Base-by-base conservation (phyloP, 106 monocot species). In the Triglochin maritima region DNA sequence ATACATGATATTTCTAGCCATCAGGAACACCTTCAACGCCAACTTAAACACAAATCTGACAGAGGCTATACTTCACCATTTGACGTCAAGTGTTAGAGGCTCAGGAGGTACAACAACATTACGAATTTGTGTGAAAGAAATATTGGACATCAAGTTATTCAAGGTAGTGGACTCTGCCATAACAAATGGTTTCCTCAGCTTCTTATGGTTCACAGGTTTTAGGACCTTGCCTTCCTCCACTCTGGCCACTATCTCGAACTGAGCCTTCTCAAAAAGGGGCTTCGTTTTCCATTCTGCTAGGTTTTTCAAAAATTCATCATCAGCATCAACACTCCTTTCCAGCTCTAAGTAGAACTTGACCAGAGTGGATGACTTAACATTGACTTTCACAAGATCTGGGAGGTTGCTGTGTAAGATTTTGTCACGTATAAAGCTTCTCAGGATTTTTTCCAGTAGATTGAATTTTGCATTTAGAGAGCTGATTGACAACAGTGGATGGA, bases 131-230 rank as follows among this genome's bases (percentile, higher is more conserved):
- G 92, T 81, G 53, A 86, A 86, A 4, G 92, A 93, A 61, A 88
- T 53, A 55, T 93, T 93, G 16, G 85, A 86, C 83, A 82, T 80
- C 46, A 96, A 58, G 54, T 79, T 86, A 67, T 86, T 86, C 88
- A 85, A 91, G 3, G 83, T 65, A 17, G 67, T 76, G 5, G 89
- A 76, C 46, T 86, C 86, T 11, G 56, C 72, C 13, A 56, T n/a
- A 46, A 57, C 47, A 62, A 69, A 57, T 17, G 75, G 76, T 57
- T 70, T 82, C 51, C 62, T 80, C 47, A 88, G 50, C 72, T 79
- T 90, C 74, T 79, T 86, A 3, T 75, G 57, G 15, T 47, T 2
- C 3, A 81, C 44, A 50, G 74, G 85, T 56, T 82, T 86, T 71
- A 88, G 55, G 8, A 17, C 60, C 17, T 72, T 73, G 8, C 72